Evolutionary conservation across 768 basidiomycete species (phyloP), one percentile per base, ranked within the genome.

Genomic region (Suillus subalutaceus): DNA sequence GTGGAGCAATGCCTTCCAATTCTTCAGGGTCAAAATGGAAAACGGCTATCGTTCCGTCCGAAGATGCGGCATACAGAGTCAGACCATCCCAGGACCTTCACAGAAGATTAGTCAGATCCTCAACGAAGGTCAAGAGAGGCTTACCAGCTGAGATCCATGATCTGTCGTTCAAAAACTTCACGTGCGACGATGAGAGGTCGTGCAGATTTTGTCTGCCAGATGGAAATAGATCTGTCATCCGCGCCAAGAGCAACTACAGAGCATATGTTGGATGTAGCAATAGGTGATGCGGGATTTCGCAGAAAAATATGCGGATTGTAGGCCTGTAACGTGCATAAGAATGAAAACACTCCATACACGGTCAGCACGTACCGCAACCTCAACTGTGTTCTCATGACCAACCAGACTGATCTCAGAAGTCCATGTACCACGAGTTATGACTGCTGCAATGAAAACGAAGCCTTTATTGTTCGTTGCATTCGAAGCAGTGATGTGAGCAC

Each of bases 221-320:
- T 88, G 4, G 96, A 97, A 37, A 99, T 89, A 7, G 93, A 94
- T 66, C 94, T 86, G 74, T 97, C 95, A 71, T 97, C 95, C 0
- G 95, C 94, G 41, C 96, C 96, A 16, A 99, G 85, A 2, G 97
- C 97, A 20, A 95, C 91, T 13, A 97, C 92, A 15, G 94, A 94
- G 69, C 93, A 95, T 65, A 95, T 92, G 70, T 96, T 97, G 13
- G 88, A 85, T 0, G 93, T 93, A 10, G 86, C 84, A 6, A 94
- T 86, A 2, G 91, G 86, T 15, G 83, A 75, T 4, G 82, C 78
- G 3, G 90, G 84, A 67, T 94, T 89, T 8, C 93, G 89, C 63
- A 96, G 83, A 77, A 99, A 99, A 23, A 98, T 90, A 68, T 96
- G 91, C 0, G 97, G 97, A 72, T 97, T 97, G 78, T 98, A 99